Conservation (phyloP, 2,329 filamentous ascomycete genomes). For the Penicillium sp. region DNA sequence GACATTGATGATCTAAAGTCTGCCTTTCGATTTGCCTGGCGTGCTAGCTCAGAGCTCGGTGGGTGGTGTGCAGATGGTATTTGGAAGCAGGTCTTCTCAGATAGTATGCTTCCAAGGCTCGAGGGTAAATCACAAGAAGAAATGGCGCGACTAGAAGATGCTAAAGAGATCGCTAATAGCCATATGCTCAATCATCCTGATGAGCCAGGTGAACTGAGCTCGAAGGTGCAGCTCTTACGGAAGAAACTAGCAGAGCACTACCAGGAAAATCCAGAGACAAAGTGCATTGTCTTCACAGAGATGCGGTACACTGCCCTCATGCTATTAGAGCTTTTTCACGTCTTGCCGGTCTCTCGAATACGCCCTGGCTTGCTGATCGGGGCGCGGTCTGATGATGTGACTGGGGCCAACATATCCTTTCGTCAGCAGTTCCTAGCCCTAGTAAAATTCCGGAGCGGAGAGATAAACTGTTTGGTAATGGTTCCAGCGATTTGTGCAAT, state of each 20-base stretch:
- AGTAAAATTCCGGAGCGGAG: slow-evolving; percentile 64
- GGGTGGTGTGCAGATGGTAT: slow-evolving; percentile 83
- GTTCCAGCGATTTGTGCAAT: slow-evolving; percentile 10
- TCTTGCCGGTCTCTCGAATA: slow-evolving; percentile 64
- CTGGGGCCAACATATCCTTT: slow-evolving; percentile 69
- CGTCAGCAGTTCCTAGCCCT: slow-evolving; percentile 76
- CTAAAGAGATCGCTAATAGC: slow-evolving; percentile 59
- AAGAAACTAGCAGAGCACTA: slow-evolving; percentile 68
- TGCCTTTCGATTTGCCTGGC: slow-evolving; percentile 63
- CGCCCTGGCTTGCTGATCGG: slow-evolving; percentile 69
- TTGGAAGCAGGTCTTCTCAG: slow-evolving; percentile 73
- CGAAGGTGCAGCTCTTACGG: slow-evolving; percentile 72
- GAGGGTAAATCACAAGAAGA: slow-evolving; percentile 62
- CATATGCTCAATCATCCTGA: slow-evolving; percentile 53
- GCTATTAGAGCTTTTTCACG: slow-evolving; percentile 69
- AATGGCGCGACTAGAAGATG: slow-evolving; percentile 63
- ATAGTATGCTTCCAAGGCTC: slow-evolving; percentile 65
- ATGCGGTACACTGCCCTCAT: slow-evolving; percentile 77
- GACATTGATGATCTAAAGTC: slow-evolving; percentile 59
- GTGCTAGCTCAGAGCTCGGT: slow-evolving; percentile 71
- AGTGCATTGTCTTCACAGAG: slow-evolving; percentile 88
- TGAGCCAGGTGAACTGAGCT: slow-evolving; percentile 60
- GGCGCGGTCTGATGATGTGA: slow-evolving; percentile 54
- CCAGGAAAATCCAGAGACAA: slow-evolving; percentile 58
- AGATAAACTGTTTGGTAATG: slow-evolving; percentile 60